Evolutionary conservation across 495 filamentous ascomycete genomes (phyloP).

Genomic region (Oleoguttula mirabilis): DNA sequence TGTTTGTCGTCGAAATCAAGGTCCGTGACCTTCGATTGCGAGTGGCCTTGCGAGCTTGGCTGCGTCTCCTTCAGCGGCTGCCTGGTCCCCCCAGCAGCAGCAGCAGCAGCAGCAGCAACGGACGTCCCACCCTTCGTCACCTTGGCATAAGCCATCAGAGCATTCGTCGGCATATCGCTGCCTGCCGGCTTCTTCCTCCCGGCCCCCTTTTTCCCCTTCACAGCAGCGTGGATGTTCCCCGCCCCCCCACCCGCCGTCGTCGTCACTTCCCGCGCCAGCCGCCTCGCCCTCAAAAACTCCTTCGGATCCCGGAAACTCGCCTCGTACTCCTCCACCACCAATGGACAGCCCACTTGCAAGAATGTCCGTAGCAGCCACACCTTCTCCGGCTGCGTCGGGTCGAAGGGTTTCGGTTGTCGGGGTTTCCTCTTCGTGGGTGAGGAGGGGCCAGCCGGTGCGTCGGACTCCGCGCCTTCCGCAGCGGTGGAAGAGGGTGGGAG

Average conservation of each 20-base stretch:
- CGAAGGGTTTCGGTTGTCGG: conserved; percentile 49
- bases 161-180: conserved; percentile 8
- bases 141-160: conserved; percentile 16
- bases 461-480: conserved; percentile 19
- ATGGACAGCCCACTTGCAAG: conserved; percentile 56
- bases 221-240: neutral
- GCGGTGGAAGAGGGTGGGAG: conserved; percentile 3
- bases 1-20: too few relatives aligned
- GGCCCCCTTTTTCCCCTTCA: conserved; percentile 6
- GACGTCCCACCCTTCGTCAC: conserved; percentile 16
- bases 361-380: conserved; percentile 67
- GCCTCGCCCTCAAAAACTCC: conserved; percentile 25
- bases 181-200: conserved; percentile 13
- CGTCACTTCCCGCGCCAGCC: conserved; percentile 8
- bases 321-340: conserved; percentile 68
- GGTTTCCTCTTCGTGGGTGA: conserved; percentile 34
- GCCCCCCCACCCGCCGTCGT: neutral
- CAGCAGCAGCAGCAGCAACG: too few relatives aligned
- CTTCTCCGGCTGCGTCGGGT: conserved; percentile 53
- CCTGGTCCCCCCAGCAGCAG: too few relatives aligned
- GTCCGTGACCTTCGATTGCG: too few relatives aligned
- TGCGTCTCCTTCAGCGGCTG: too few relatives aligned
- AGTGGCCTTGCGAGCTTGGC: too few relatives aligned
- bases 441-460: conserved; percentile 17
- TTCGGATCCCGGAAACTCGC: conserved; percentile 45